A percentile compares a stretch with the other conserved stretches of the same genome.
phyloP scores from a whole-genome alignment of 2,329 filamentous ascomycete genomes.

The Reticulascus tulasneorum region DNA sequence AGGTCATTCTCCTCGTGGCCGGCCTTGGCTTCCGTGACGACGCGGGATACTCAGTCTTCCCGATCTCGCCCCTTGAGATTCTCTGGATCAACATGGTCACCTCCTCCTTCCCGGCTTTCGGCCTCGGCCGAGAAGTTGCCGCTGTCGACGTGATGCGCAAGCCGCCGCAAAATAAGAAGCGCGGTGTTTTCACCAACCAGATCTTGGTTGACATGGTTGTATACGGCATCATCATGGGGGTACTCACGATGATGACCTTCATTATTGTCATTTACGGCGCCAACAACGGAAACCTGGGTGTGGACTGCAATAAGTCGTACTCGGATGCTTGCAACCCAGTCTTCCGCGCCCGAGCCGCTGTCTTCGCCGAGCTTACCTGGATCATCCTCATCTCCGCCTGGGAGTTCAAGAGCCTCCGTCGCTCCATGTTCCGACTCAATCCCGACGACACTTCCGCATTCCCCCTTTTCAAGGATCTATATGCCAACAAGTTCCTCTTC shows the following conservation, averaged over 20 bases:
- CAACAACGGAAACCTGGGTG: constrained; percentile 52
- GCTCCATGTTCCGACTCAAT: constrained; percentile 66
- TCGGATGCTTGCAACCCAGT: constrained; percentile 54
- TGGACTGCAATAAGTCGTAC: constrained; percentile 59
- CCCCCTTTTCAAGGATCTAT: constrained; percentile 59
- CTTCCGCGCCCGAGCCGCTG: constrained; percentile 67
- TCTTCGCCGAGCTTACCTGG: constrained; percentile 72
- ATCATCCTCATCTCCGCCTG: constrained; percentile 70
- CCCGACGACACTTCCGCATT: constrained; percentile 46
- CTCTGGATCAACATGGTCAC: constrained; percentile 96
- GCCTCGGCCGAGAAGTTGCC: constrained; percentile 74
- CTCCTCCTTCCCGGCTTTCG: constrained; percentile 82
- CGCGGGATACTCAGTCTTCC: constrained; percentile 73
- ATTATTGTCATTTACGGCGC: constrained; percentile 60
- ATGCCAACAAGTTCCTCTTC: constrained; percentile 67
- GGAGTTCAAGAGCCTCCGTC: constrained; percentile 72
- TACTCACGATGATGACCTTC: constrained; percentile 61
- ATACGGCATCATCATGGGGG: constrained; percentile 75
- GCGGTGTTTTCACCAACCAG: constrained; percentile 74
- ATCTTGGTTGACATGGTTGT: constrained; percentile 75
- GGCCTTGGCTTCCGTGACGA: constrained; percentile 78
- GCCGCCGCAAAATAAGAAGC: constrained; percentile 66
- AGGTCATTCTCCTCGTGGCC: constrained; percentile 76
- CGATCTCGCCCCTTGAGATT: constrained; percentile 79
- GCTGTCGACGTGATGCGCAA: constrained; percentile 74